Evolutionary conservation across 805 yeast genomes (phyloP).

Genomic region (Candida xiaguanensis): DNA sequence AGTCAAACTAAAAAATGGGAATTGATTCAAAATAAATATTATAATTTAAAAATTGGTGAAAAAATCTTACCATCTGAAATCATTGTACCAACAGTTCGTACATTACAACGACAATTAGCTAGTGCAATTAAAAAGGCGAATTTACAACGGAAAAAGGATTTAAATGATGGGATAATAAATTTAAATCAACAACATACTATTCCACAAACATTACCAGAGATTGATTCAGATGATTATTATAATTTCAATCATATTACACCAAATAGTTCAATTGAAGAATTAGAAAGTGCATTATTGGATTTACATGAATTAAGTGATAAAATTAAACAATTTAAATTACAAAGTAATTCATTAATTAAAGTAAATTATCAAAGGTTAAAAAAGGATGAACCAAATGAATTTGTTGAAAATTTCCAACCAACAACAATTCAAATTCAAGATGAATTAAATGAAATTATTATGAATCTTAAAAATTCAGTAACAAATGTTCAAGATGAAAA

Average conservation of each 20-base stretch:
- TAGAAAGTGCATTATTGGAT: constrained; percentile 25
- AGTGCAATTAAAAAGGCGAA: constrained; percentile 28
- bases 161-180: constrained; percentile 9
- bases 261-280: constrained; percentile 21
- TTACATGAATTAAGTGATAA: constrained; percentile 30
- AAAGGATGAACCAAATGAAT: neutral
- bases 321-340: constrained; percentile 22
- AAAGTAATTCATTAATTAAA: constrained; percentile 4
- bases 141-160: constrained; percentile 7
- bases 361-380: constrained; percentile 4
- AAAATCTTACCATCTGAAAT: constrained; percentile 6
- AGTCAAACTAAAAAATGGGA: constrained; percentile 36
- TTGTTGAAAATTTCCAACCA: neutral
- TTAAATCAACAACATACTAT: constrained; percentile 5
- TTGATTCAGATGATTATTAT: constrained; percentile 10
- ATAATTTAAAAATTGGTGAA: constrained; percentile 13
- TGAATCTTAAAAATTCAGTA: neutral
- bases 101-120: constrained; percentile 33
- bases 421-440: neutral
- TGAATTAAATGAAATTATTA: constrained; percentile 1
- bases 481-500: neutral
- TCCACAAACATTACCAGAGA: constrained; percentile 10
- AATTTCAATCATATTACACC: constrained; percentile 13
- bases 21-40: constrained; percentile 24
- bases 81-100: constrained; percentile 32